Evolutionary conservation across 352 stramenopile genomes (phyloP), one percentile per base, ranked within the genome.

Genomic region (Pythium oligandrum): DNA sequence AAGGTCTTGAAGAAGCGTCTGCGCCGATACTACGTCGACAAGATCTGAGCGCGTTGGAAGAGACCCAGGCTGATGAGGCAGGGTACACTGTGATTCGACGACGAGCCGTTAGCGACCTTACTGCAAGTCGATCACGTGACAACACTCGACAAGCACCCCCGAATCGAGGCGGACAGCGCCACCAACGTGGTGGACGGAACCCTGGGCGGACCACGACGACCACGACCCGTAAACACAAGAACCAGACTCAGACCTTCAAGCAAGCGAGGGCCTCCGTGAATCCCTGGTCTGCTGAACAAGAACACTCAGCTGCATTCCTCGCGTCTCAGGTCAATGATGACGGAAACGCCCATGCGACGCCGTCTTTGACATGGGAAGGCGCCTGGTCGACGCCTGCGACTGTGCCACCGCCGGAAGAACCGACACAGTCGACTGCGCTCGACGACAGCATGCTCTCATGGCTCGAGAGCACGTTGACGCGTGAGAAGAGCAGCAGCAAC

Each of bases 81-180:
- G 60, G 60, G 17, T 68, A 68, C 49, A 68, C 60, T 30, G 60
- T 68, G 17, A 68, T 68, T 40, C 60, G 60, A 0, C 49, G 51
- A n/a, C 49, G 60, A 6, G 51, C 60, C 1, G 36, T 50, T 3
- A 60, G 54, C 8, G 60, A 68, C 17, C 12, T 48, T 3, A 51
- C 7, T 30, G 30, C 26, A 12, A 36, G 30, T 30, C 9, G 45
- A 48, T 4, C 34, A 35, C 31, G 35, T 5, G 11, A 34, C 31
- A 44, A 17, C 40, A 38, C 8, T n/a, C 8, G 9, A 40, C 12
- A 37, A 31, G 31, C n/a, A 0, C 3, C 40, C 26, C 5, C 48
- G 48, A 37, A 7, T 26, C 17, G 17, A 26, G 17, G 17, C 17
- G 17, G 17, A 26, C 17, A 26, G 17, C 17, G 17, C 17, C 17